A percentile compares a stretch with the other conserved stretches of the same genome.
phyloP scores from a whole-genome alignment of 176 grass and related monocot genomes.

The Juncus inflexus region DNA sequence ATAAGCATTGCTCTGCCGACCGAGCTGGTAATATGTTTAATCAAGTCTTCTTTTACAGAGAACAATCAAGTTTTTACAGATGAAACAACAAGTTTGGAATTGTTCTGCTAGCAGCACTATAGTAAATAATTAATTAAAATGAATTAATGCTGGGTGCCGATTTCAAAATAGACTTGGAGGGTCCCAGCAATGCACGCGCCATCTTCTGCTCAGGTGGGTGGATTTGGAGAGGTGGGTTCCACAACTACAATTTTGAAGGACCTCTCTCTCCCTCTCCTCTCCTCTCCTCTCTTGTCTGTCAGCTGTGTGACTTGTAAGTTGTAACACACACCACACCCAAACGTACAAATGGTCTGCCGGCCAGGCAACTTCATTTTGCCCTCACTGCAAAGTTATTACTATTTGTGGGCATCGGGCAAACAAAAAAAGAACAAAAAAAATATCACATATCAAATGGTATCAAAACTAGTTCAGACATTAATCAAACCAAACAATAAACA shows the following conservation, averaged over 20 bases:
- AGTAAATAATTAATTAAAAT: not conserved
- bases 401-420: too few relatives aligned
- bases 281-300: too few relatives aligned
- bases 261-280: not conserved
- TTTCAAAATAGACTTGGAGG: not conserved
- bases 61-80: conserved; percentile 23
- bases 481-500: too few relatives aligned
- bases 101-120: not conserved
- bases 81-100: not conserved
- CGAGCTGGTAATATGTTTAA: conserved; percentile 3
- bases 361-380: too few relatives aligned
- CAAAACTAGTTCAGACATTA: too few relatives aligned
- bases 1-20: conserved; percentile 5
- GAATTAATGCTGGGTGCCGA: not conserved
- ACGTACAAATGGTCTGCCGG: too few relatives aligned
- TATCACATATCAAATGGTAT: too few relatives aligned
- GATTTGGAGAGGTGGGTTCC: conserved; percentile 1
- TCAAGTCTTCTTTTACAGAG: conserved; percentile 8
- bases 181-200: conserved; percentile 13
- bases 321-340: too few relatives aligned
- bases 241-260: not conserved
- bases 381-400: too few relatives aligned
- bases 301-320: too few relatives aligned
- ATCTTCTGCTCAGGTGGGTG: not conserved
- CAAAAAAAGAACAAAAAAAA: too few relatives aligned